A percentile compares a stretch with the other conserved stretches of the same genome.
Conservation (phyloP, 331 rosid species). For the Prunus yedoensis region DNA sequence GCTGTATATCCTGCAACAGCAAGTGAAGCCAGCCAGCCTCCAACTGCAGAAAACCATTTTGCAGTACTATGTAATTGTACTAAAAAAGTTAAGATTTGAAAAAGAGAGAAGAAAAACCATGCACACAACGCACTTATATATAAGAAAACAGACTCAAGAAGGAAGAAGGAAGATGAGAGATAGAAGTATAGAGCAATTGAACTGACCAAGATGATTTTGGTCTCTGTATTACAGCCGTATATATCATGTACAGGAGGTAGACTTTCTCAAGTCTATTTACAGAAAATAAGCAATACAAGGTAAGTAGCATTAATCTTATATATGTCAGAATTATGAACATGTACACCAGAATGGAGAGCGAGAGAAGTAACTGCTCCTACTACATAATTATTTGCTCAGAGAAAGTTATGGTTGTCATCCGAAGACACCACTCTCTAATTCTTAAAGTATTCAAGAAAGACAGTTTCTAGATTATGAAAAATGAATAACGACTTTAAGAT, state of each 20-base stretch:
- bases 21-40: conserved; percentile 91
- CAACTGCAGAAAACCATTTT: conserved; percentile 49
- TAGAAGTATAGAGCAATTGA: too few species aligned
- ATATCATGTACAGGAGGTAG: too few species aligned
- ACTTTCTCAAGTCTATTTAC: too few species aligned
- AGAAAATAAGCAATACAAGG: too few species aligned
- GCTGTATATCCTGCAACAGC: conserved; percentile 88
- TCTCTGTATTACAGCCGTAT: too few species aligned
- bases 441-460: neutral
- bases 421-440: neutral
- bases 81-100: neutral
- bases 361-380: neutral
- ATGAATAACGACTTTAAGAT: too few species aligned
- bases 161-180: too few species aligned
- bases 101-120: neutral
- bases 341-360: neutral
- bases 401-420: too few species aligned
- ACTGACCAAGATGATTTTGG: too few species aligned
- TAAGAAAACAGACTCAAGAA: too few species aligned
- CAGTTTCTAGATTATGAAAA: too few species aligned
- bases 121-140: neutral
- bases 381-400: neutral
- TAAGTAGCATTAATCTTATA: too few species aligned
- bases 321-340: neutral
- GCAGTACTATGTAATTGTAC: conserved; percentile 19